phyloP scores from a whole-genome alignment of 2,329 filamentous ascomycete genomes.

The Penicillium griseofulvum region DNA sequence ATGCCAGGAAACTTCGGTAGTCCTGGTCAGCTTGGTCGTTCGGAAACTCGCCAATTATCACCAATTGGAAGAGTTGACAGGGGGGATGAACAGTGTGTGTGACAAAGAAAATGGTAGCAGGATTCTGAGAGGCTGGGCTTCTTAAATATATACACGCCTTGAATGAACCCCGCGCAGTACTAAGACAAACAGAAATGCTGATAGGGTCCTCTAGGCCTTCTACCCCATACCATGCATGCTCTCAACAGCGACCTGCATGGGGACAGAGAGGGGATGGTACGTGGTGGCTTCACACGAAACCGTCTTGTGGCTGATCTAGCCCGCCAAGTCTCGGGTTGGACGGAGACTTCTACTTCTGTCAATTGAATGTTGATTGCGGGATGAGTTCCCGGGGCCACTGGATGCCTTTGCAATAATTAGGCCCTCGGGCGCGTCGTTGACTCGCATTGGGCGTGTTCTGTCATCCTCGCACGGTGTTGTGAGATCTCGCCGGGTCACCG shows the following conservation, averaged over 20 bases:
- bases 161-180: background rate
- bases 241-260: background rate
- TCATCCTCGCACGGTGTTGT: conserved; percentile 27
- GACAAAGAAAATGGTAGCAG: conserved; percentile 4
- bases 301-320: conserved; percentile 22
- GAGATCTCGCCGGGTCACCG: conserved; percentile 26
- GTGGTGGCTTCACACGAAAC: conserved; percentile 19
- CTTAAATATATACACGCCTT: conserved; percentile 5
- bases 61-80: conserved; percentile 1
- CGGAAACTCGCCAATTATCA: background rate
- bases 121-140: conserved; percentile 3
- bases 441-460: conserved; percentile 12
- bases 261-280: conserved; percentile 9
- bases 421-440: conserved; percentile 10
- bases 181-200: background rate
- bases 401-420: conserved; percentile 16
- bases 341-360: conserved; percentile 12
- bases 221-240: background rate
- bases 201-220: background rate
- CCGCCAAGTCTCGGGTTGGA: conserved; percentile 24
- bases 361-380: conserved; percentile 15
- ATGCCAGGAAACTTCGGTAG: background rate
- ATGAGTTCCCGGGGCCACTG: conserved; percentile 12
- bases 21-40: background rate
- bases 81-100: background rate